A percentile compares a stretch with the other conserved stretches of the same genome.
These are phyloP conservation scores for Hysterangium stoloniferum DNA, from an alignment of 768 basidiomycete species.

Conservation along the genomic window DNA sequence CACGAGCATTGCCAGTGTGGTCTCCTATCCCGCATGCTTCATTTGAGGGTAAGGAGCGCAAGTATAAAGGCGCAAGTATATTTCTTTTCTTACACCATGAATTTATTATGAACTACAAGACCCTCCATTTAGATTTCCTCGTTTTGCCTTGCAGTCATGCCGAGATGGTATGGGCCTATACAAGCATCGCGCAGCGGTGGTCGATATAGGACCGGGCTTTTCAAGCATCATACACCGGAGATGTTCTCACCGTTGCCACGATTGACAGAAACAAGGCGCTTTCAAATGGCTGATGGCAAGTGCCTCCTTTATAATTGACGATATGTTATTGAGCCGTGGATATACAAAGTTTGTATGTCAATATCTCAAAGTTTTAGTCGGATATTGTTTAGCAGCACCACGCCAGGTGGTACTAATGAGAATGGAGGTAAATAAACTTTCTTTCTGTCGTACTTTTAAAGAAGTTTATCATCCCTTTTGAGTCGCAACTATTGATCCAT, in stretches of 20 bases:
- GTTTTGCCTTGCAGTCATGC: background rate
- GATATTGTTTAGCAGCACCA: slow-evolving; percentile 1
- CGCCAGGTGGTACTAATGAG: slow-evolving; percentile 3
- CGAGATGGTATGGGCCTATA: background rate
- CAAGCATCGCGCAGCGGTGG: background rate
- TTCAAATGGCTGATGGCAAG: slow-evolving; percentile 12
- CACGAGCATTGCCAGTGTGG: background rate
- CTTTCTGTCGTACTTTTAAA: background rate
- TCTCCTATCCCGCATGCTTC: background rate
- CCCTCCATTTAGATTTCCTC: background rate
- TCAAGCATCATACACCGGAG: slow-evolving; percentile 1
- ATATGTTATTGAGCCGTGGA: background rate
- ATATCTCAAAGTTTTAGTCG: background rate
- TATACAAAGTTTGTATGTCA: background rate
- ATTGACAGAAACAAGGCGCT: background rate
- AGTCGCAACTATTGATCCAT: background rate
- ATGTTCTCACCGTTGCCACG: background rate
- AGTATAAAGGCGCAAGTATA: slow-evolving; percentile 3
- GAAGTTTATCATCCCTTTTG: background rate
- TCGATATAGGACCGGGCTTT: slow-evolving; percentile 1
- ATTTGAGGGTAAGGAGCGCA: background rate
- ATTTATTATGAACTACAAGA: background rate
- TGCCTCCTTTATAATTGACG: background rate
- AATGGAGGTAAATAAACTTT: background rate
- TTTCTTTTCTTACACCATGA: background rate